Evolutionary conservation across 2,329 filamentous ascomycete genomes (phyloP), one percentile per base, ranked within the genome.

Genomic region (Cephalotrichum gorgonifer): DNA sequence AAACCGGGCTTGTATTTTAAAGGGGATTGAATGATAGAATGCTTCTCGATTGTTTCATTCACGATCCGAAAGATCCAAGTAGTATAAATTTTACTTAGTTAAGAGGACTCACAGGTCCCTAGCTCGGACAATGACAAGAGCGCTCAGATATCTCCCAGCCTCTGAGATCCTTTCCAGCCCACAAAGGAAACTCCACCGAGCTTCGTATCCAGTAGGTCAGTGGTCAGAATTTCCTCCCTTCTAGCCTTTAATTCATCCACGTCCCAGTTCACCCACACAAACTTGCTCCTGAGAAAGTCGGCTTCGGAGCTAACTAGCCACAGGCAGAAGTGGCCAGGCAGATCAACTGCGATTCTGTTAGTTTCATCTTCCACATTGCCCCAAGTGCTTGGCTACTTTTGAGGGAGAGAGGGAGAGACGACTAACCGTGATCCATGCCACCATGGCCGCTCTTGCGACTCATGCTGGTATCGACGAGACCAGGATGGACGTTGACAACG

Each of bases 231-330:
- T 51, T 69, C 62, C 23, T 60, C 57, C 6, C 61, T 63, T 38
- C 58, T 56, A 1, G 60, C 59, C 56, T 69, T 69, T 28, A 77
- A 62, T 53, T 76, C 73, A 38, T 71, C 64, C 0, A 75, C 64
- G 55, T 78, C 75, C 73, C 72, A 77, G 22, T 71, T 70, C 12
- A 67, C 63, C 67, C 70, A 76, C 1, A 75, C 55, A 23, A 70
- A 69, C 44, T 68, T 70, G 2, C 67, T 62, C 38, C 65, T 69
- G 23, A 77, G 54, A 52, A 76, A 75, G 4, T 53, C 56, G 0
- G 73, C 71, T 52, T 76, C 71, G 1, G 64, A 54, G 25, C 64
- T 68, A 0, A 66, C 62, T 27, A 68, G 56, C 72, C 72, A 75
- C 6, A 74, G 62, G 3, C 58, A 51, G 54, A 74, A 75, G 50